Base-by-base conservation (phyloP, 768 basidiomycete genomes). In the Naganishia friedmannii region DNA sequence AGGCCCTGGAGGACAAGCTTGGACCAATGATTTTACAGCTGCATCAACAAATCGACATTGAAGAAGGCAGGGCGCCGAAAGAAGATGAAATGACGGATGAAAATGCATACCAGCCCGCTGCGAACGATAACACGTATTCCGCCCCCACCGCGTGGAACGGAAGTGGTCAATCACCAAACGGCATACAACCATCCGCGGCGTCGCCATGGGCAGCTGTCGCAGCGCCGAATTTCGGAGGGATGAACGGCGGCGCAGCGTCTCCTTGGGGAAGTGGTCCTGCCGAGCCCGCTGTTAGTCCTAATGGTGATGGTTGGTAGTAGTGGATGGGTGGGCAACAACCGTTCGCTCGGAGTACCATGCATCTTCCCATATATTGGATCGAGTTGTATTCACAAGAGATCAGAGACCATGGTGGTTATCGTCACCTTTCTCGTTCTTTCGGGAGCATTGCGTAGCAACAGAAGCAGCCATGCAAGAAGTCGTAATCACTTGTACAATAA, bases 1-100 rank as follows among this genome's bases (percentile, higher is more conserved):
- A 68, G n/a, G 67, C 71, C 23, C 42, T 72, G n/a, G 71, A 72
- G 46, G 66, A 65, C 48, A 72, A 72, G 66, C 71, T 72, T 39
- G 67, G 39, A 28, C 67, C 71, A 8, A 69, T 72, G 57, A 57
- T 72, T 39, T 15, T 65, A 6, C 57, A 68, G 55, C 67, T 72
- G 31, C 12, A n/a, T 9, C 23, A 51, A 7, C 57, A 65, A 54
- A 32, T 68, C 13, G 37, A 34, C 17, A 29, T 37, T 3, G 71
- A 72, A 55, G 66, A 72, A 37, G 71, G 67, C 34, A 34, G 48
- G 34, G 51, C n/a, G 19, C 29, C 51, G 4, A 32, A 60, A 46
- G 68, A 68, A n/a, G 67, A 55, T 23, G 37, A 56, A n/a, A 68
- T 68, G 67, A 29, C 39, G 17, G 68, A 45, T 15, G 60, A 45